A percentile compares a stretch with the other conserved stretches of the same genome.
Evolutionary conservation across 2,329 filamentous ascomycete species (phyloP).

Genomic region (Colletotrichum sp.): DNA sequence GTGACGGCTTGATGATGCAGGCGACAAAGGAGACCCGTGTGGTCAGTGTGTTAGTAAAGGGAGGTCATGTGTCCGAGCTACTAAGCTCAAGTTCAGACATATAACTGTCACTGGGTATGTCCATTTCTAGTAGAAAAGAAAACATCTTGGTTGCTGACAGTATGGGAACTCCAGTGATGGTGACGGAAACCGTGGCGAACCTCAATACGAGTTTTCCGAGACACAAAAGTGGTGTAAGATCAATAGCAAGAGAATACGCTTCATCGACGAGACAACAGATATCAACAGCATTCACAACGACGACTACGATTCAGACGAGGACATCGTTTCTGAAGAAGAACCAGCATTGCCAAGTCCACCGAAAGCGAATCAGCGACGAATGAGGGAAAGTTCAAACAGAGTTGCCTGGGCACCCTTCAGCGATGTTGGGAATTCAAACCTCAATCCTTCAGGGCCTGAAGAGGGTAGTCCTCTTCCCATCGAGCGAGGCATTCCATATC

Average conservation of each 20-base stretch:
- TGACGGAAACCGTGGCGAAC: not conserved
- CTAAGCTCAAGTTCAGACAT: conserved; percentile 2
- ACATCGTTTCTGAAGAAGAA: not conserved
- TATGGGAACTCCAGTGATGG: not conserved
- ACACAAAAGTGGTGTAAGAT: conserved; percentile 3
- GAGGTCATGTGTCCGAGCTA: not conserved
- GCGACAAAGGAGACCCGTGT: conserved; percentile 9
- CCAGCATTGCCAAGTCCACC: not conserved
- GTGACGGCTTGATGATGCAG: not conserved
- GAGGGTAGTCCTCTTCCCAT: not conserved
- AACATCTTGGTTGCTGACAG: not conserved
- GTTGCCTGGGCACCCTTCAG: too few species aligned
- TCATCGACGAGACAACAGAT: conserved; percentile 8
- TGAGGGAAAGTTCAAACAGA: not conserved
- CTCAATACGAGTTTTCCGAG: not conserved
- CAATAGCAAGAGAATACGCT: not conserved
- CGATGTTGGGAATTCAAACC: not conserved
- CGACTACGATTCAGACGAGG: not conserved
- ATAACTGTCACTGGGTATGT: not conserved
- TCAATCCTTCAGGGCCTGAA: not conserved
- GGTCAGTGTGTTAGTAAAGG: not conserved
- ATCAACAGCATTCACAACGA: conserved; percentile 6
- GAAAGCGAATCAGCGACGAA: not conserved
- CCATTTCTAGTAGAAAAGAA: not conserved
- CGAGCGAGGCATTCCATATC: not conserved